A percentile compares a stretch with the other conserved stretches of the same genome.
phyloP scores from a whole-genome alignment of 2,329 filamentous ascomycete genomes.

The Paracorniculantispora psalliotae region DNA sequence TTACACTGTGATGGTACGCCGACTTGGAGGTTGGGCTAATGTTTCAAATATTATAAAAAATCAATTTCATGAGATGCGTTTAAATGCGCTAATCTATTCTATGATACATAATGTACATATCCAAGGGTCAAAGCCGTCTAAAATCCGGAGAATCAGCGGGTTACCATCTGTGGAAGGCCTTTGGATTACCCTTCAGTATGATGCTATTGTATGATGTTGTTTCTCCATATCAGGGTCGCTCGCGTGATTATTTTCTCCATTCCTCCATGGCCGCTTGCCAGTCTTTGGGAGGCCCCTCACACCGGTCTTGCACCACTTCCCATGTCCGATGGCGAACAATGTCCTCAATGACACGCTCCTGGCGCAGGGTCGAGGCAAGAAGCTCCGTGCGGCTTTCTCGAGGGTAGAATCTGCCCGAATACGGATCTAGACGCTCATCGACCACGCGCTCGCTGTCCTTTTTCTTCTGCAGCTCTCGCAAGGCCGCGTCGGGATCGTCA shows the following conservation, averaged over 20 bases:
- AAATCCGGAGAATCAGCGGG: background rate
- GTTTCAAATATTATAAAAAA: background rate
- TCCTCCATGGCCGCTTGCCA: conserved; percentile 62
- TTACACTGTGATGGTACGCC: no score
- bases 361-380: conserved; percentile 66
- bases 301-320: conserved; percentile 71
- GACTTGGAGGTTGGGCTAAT: background rate
- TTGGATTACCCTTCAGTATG: no score
- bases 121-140: background rate
- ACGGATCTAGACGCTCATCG: conserved; percentile 87
- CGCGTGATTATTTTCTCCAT: conserved; percentile 45
- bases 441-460: conserved; percentile 68
- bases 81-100: background rate
- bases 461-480: conserved; percentile 65
- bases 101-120: background rate
- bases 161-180: no score
- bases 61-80: no score
- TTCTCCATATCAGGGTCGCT: background rate
- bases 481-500: conserved; percentile 70
- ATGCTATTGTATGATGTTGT: background rate
- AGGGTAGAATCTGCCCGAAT: conserved; percentile 77
- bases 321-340: conserved; percentile 81
- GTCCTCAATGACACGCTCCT: conserved; percentile 70
- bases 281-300: conserved; percentile 51
- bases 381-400: conserved; percentile 75